Evolutionary conservation across 1,139 yeast species (phyloP).

Genomic region (Kazachstania sp.): DNA sequence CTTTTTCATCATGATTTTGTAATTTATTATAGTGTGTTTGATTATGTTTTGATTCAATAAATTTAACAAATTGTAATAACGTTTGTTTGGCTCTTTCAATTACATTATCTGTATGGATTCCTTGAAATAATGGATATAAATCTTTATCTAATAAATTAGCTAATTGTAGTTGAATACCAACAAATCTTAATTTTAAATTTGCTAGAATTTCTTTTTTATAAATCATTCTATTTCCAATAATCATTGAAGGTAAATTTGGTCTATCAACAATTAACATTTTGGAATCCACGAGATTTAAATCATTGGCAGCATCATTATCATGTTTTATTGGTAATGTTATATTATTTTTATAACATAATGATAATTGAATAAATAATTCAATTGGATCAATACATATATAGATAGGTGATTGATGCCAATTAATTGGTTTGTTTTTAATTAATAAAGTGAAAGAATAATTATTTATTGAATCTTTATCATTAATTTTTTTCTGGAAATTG

Average conservation of each 20-base stretch:
- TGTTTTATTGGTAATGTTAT: constrained; percentile 4
- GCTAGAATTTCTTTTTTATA: neutral
- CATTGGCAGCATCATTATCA: neutral
- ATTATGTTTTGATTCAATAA: neutral
- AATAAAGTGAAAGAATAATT: neutral
- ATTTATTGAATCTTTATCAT: neutral
- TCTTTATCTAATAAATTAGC: constrained; percentile 2
- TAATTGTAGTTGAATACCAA: constrained; percentile 1
- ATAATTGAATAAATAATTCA: constrained; percentile 15
- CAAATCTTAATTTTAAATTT: neutral
- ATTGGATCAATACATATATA: constrained; percentile 12
- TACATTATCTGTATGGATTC: neutral
- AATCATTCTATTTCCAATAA: neutral
- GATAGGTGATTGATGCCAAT: neutral
- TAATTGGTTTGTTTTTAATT: neutral
- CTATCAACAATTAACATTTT: neutral
- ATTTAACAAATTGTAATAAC: neutral
- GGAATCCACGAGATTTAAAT: no score
- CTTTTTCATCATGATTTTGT: neutral
- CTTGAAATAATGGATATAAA: neutral
- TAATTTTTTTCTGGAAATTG: neutral
- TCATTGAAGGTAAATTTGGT: neutral
- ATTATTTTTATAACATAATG: constrained; percentile 13
- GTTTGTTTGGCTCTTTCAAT: neutral
- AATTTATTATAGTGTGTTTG: neutral